These are phyloP conservation scores for Verticillium longisporum DNA, from an alignment of 2,329 filamentous ascomycete species.

Conservation along the genomic window DNA sequence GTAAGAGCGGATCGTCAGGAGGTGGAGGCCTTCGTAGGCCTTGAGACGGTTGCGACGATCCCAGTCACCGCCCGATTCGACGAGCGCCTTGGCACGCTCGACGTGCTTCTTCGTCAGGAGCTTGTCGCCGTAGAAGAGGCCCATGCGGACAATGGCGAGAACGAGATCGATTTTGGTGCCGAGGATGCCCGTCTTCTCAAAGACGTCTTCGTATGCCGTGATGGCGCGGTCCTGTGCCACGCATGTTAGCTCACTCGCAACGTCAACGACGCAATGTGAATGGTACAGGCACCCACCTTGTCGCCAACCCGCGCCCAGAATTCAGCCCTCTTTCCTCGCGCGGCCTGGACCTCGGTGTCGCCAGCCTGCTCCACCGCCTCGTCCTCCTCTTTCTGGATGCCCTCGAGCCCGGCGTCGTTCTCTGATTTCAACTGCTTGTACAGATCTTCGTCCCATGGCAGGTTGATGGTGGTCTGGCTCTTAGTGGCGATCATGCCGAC, in stretches of 20 bases:
- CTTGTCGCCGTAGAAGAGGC: conserved; percentile 93
- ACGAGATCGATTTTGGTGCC: conserved; percentile 97
- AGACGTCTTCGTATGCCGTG: conserved; percentile 82
- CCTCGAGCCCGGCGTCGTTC: conserved; percentile 71
- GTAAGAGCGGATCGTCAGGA: conserved; percentile 88
- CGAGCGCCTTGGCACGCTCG: conserved; percentile 79
- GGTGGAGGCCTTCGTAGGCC: conserved; percentile 92
- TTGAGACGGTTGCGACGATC: conserved; percentile 96
- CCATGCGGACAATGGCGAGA: conserved; percentile 91
- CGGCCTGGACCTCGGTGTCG: conserved; percentile 89
- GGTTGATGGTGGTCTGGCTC: conserved; percentile 56
- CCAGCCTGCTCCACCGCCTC: conserved; percentile 94
- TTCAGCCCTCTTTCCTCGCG: conserved; percentile 89
- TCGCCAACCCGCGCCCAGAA: conserved; percentile 94
- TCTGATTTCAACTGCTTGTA: conserved; percentile 72
- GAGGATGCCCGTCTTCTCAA: conserved; percentile 95
- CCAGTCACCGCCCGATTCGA: conserved; percentile 96
- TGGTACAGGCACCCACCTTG: conserved; percentile 55
- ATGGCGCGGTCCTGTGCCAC: conserved; percentile 80
- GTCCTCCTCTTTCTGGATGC: conserved; percentile 78
- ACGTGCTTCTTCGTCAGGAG: conserved; percentile 88
- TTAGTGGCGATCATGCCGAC: conserved; percentile 71
- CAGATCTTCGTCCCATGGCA: conserved; percentile 86
- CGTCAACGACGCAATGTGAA: background rate
- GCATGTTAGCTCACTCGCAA: conserved; percentile 8